These are phyloP conservation scores for Phytopythium delawarense DNA, from an alignment of 352 stramenopile species.

Conservation along the genomic window DNA sequence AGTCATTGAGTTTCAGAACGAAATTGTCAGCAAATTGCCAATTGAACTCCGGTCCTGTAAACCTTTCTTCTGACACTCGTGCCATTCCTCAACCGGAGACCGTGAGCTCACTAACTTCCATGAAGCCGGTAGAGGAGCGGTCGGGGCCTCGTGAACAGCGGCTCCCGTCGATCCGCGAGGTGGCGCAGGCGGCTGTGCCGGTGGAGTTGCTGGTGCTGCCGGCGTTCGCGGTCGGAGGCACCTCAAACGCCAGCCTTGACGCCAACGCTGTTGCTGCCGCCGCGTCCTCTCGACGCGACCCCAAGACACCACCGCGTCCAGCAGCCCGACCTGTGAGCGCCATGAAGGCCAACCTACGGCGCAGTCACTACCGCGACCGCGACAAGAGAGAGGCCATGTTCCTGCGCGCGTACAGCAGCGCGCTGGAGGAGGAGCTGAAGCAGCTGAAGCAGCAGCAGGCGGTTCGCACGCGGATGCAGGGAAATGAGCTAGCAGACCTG, in stretches of 20 bases:
- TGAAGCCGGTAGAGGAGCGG: too few relatives aligned
- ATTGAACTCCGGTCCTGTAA: too few relatives aligned
- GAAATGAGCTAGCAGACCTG: not conserved
- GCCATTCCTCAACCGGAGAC: too few relatives aligned
- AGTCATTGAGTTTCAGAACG: too few relatives aligned
- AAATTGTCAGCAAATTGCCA: too few relatives aligned
- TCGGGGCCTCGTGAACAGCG: not conserved
- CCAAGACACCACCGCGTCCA: not conserved
- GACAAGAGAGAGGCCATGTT: constrained; percentile 8
- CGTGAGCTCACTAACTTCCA: too few relatives aligned
- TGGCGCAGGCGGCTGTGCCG: not conserved
- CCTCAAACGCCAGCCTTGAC: too few relatives aligned
- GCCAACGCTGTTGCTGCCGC: not conserved
- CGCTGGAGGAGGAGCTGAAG: not conserved
- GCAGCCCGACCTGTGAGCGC: too few relatives aligned
- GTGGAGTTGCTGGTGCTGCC: not conserved
- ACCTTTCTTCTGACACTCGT: too few relatives aligned
- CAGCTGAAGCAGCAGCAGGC: not conserved
- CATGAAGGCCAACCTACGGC: constrained; percentile 7
- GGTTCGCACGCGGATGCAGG: not conserved
- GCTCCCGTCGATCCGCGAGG: not conserved
- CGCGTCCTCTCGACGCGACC: not conserved
- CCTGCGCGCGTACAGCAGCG: not conserved
- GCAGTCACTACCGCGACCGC: constrained; percentile 3
- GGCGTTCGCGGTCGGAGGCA: not conserved